Conservation (phyloP, 2,329 filamentous ascomycete species). For the Fusarium floridanum region DNA sequence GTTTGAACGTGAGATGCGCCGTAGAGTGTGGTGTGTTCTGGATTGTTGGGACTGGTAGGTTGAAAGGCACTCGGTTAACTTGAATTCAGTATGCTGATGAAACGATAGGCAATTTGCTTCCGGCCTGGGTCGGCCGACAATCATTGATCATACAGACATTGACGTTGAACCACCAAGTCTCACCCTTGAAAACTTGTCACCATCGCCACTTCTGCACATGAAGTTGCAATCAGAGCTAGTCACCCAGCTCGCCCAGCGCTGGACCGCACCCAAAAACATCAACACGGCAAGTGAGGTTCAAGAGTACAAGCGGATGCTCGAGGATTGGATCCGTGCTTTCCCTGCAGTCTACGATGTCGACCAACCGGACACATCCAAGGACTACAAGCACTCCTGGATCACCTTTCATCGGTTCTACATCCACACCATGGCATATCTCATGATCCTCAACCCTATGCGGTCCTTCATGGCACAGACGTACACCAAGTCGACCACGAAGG, state of each 20-base stretch:
- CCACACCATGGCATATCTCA: constrained; percentile 59
- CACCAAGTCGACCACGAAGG: constrained; percentile 41
- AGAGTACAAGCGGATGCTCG: constrained; percentile 50
- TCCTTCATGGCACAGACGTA: constrained; percentile 57
- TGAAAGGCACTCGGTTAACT: too few species aligned
- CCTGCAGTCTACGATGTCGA: constrained; percentile 55
- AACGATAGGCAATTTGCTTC: constrained; percentile 53
- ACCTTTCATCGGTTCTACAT: constrained; percentile 60
- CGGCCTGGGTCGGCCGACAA: constrained; percentile 49
- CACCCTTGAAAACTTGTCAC: constrained; percentile 48
- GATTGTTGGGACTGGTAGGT: constrained; percentile 54
- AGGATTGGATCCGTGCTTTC: constrained; percentile 58
- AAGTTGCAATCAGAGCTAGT: constrained; percentile 54
- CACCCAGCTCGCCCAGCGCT: constrained; percentile 44
- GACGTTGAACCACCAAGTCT: constrained; percentile 51
- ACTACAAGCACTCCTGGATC: constrained; percentile 57
- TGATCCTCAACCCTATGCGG: constrained; percentile 62
- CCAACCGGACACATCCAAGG: constrained; percentile 57
- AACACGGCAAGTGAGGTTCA: constrained; percentile 45
- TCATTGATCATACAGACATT: constrained; percentile 51
- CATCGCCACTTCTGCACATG: constrained; percentile 52
- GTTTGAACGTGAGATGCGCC: constrained; percentile 52
- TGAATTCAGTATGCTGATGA: background rate
- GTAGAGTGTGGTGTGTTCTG: constrained; percentile 53
- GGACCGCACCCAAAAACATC: constrained; percentile 47